Evolutionary conservation across 2,329 filamentous ascomycete species (phyloP), one percentile per base, ranked within the genome.

Genomic region (Plectosphaerella cucumerina): DNA sequence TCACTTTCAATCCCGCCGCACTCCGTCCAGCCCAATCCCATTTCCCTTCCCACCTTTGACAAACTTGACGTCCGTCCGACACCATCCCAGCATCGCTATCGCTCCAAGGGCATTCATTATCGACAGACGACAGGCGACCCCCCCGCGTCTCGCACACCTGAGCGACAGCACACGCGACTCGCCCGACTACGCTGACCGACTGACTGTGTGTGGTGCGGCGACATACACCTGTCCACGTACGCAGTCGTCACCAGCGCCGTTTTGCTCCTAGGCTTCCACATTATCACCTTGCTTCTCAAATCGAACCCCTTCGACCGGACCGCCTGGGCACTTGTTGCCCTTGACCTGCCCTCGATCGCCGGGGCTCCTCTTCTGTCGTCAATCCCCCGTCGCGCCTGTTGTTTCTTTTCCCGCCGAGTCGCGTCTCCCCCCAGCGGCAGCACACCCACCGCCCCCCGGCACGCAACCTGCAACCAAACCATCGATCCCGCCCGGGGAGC

Each of bases 361-460:
- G 42, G 12, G 23, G 42, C 42, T 21, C 14, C 14, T 6, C 5
- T 18, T 18, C 20, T 44, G 20, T 18, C 42, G 42, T 44, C 42
- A 18, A 21, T 31, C 26, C 42, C 2, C 42, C 2, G 12, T 44
- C 14, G 23, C 18, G 12, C 39, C 18, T 5, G 39, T 42, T 11
- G 39, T 42, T 42, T 42, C 39, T 42, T 42, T 42, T 42, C 18
- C 39, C 39, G n/a, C 37, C 37, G 37, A 42, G 31, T 49, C 46
- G 49, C 44, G 46, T 48, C 49, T 9, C 42, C 34, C 44, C 43
- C 43, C 31, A 48, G 47, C 17, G n/a, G n/a, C 35, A 22, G 17
- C 15, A 15, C 26, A 35, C 47, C 35, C 23, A 48, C 44, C 47
- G 44, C 42, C 26, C 49, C 49, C 51, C 26, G 41, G n/a, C n/a